Conservation (phyloP, 805 yeast species). For the Pichia ethanolica region DNA sequence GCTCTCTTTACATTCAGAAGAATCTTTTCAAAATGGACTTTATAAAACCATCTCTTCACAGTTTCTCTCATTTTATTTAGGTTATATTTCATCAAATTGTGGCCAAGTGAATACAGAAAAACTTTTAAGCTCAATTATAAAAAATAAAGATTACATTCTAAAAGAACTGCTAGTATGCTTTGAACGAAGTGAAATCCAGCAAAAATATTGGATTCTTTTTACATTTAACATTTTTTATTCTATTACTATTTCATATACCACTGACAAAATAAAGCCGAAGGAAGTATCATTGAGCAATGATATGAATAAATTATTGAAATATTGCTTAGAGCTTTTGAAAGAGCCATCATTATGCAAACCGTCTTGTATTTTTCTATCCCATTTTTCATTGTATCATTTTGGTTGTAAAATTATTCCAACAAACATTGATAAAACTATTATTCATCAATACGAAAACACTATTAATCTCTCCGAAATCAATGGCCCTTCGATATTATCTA, state of each 20-base stretch:
- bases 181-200: constrained; percentile 13
- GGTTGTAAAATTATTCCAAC: background rate
- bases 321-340: constrained; percentile 32
- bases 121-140: background rate
- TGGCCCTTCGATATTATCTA: constrained; percentile 47
- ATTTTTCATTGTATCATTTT: constrained; percentile 5
- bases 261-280: background rate
- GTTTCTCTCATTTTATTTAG: constrained; percentile 22
- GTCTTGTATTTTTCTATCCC: constrained; percentile 29
- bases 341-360: constrained; percentile 19
- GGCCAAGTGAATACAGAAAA: background rate
- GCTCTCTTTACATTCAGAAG: constrained; percentile 11
- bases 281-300: too few species aligned
- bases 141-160: constrained; percentile 4
- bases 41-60: constrained; percentile 14
- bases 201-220: constrained; percentile 20
- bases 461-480: constrained; percentile 49
- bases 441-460: constrained; percentile 41
- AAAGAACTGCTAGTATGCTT: constrained; percentile 13
- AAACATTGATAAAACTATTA: constrained; percentile 32
- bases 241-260: background rate
- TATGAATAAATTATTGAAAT: constrained; percentile 5
- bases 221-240: background rate
- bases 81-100: constrained; percentile 6
- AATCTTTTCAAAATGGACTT: constrained; percentile 8